Evolutionary conservation across 2,329 filamentous ascomycete genomes (phyloP).

Genomic region (Coleophoma cylindrospora): DNA sequence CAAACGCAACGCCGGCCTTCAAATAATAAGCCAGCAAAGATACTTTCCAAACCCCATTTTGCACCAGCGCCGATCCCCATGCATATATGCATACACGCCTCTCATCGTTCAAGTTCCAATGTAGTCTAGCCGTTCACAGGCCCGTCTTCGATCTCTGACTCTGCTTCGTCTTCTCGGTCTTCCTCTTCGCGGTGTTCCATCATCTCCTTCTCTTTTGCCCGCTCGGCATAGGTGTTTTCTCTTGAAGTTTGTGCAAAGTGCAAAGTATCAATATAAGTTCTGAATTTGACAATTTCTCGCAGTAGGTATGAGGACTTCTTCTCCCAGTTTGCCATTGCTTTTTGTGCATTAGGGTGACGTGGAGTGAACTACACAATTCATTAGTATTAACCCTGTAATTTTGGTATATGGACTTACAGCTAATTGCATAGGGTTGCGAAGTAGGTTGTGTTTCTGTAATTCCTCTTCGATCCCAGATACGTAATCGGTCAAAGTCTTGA

Average conservation of each 20-base stretch:
- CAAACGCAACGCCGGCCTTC: no score
- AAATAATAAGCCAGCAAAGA: no score
- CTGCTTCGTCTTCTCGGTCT: slow-evolving; percentile 16
- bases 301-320: slow-evolving; percentile 88
- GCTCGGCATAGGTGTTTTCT: slow-evolving; percentile 60
- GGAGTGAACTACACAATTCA: slow-evolving; percentile 61
- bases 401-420: slow-evolving; percentile 45
- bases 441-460: slow-evolving; percentile 78
- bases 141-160: slow-evolving; percentile 1
- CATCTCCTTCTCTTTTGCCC: slow-evolving; percentile 31
- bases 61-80: no score
- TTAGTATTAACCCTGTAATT: not conserved
- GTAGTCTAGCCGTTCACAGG: no score
- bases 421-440: slow-evolving; percentile 80
- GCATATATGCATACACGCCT: no score
- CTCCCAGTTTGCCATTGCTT: slow-evolving; percentile 96
- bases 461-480: slow-evolving; percentile 84
- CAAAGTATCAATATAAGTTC: slow-evolving; percentile 87
- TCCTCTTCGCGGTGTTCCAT: slow-evolving; percentile 11
- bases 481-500: slow-evolving; percentile 69
- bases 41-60: no score
- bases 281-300: slow-evolving; percentile 92
- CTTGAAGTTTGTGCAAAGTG: slow-evolving; percentile 65
- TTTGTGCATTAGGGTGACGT: slow-evolving; percentile 71
- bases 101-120: no score